These are phyloP conservation scores for Trematosphaeria pertusa DNA, from an alignment of 2,329 filamentous ascomycete genomes.

Conservation along the genomic window DNA sequence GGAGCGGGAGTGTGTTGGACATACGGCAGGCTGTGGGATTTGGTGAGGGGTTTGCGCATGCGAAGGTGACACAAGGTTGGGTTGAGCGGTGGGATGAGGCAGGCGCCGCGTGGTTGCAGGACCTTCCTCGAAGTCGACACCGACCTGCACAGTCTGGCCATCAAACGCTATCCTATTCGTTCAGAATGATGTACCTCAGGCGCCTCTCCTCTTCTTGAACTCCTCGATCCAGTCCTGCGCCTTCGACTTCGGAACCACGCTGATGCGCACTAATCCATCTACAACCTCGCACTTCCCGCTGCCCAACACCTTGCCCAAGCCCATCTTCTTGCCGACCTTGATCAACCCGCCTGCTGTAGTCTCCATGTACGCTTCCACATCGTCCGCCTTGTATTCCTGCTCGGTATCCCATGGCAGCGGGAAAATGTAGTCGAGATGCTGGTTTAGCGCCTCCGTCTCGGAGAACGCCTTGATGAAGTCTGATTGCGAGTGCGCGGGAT, in stretches of 20 bases:
- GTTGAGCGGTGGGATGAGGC: no score
- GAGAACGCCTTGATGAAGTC: conserved; percentile 90
- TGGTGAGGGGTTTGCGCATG: no score
- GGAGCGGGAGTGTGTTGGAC: no score
- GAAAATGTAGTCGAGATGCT: conserved; percentile 85
- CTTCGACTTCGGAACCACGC: conserved; percentile 76
- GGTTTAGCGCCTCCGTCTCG: conserved; percentile 75
- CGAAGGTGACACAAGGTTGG: no score
- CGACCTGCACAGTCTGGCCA: no score
- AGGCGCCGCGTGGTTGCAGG: no score
- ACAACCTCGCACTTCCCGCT: conserved; percentile 84
- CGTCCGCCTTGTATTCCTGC: conserved; percentile 68
- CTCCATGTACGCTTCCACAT: conserved; percentile 89
- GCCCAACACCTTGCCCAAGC: conserved; percentile 74
- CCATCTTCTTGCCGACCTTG: conserved; percentile 87
- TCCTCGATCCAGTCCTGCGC: conserved; percentile 80
- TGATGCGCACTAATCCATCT: conserved; percentile 83
- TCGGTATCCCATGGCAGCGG: conserved; percentile 84
- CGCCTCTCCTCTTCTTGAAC: conserved; percentile 74
- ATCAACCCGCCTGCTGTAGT: conserved; percentile 79
- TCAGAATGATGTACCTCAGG: no score
- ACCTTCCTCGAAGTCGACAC: no score
- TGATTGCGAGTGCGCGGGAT: conserved; percentile 80
- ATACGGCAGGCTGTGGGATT: no score
- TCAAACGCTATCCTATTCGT: no score